Evolutionary conservation across 1,284 basidiomycete genomes (phyloP).

Genomic region (Marasmius fiardii): DNA sequence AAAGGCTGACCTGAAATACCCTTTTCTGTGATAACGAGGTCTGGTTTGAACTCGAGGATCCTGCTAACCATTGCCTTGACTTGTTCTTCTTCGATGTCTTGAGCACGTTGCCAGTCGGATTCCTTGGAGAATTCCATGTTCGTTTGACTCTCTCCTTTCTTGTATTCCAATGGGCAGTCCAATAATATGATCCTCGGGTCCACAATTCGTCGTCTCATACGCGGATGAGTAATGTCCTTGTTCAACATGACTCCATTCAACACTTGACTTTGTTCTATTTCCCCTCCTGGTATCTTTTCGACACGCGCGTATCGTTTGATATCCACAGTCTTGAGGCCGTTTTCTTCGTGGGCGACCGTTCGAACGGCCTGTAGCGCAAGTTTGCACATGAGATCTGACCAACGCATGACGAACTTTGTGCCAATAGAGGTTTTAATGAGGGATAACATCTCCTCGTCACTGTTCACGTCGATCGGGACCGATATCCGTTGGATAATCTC

Average conservation of each 20-base stretch:
- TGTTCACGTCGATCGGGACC: slow-evolving; percentile 83
- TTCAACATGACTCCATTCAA: slow-evolving; percentile 94
- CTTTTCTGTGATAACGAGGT: slow-evolving; percentile 96
- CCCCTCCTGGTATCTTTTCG: slow-evolving; percentile 96
- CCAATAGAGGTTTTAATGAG: slow-evolving; percentile 99
- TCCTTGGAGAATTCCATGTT: slow-evolving; percentile 98
- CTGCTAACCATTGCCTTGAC: slow-evolving; percentile 87
- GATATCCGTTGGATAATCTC: slow-evolving; percentile 87
- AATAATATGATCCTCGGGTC: slow-evolving; percentile 90
- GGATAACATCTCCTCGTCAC: slow-evolving; percentile 91
- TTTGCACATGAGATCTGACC: slow-evolving; percentile 97
- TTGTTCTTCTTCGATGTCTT: slow-evolving; percentile 98
- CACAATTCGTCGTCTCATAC: slow-evolving; percentile 90
- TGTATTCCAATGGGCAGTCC: slow-evolving; percentile 98
- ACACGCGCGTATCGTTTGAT: slow-evolving; percentile 98
- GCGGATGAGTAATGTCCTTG: slow-evolving; percentile 98
- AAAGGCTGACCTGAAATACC: slow-evolving; percentile 79
- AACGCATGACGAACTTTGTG: slow-evolving; percentile 97
- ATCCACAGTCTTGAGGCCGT: slow-evolving; percentile 84
- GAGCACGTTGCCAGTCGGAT: slow-evolving; percentile 89
- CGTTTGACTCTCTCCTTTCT: slow-evolving; percentile 98
- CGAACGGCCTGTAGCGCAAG: slow-evolving; percentile 92
- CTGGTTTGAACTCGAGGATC: slow-evolving; percentile 93
- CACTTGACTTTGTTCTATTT: slow-evolving; percentile 92
- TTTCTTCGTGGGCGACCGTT: slow-evolving; percentile 70